Percentiles rank a stretch among this genome's conserved stretches.
These are phyloP conservation scores for Metschnikowia borealis DNA, from an alignment of 805 yeast genomes.

Conservation along the genomic window DNA sequence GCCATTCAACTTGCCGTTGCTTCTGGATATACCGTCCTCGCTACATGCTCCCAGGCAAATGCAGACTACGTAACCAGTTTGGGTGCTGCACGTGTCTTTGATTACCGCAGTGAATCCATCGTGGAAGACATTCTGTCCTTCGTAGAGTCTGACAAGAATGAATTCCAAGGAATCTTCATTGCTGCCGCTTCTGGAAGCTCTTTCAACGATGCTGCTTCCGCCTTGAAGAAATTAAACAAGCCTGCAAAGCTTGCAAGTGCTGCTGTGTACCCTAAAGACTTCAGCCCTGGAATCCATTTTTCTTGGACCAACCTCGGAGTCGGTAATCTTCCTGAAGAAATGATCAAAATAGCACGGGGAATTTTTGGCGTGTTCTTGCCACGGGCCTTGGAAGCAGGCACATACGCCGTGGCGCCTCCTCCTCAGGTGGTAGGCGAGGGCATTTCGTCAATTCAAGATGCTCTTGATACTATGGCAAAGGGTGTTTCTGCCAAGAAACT, in stretches of 20 bases:
- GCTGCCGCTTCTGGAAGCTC: slow-evolving; percentile 11
- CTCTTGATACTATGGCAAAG: slow-evolving; percentile 4
- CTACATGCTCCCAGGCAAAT: slow-evolving; percentile 10
- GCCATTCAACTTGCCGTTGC: slow-evolving; percentile 13
- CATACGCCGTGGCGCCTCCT: neutral
- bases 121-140: slow-evolving; percentile 5
- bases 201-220: slow-evolving; percentile 6
- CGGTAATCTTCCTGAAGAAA: slow-evolving; percentile 4
- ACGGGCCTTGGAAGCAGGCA: slow-evolving; percentile 1
- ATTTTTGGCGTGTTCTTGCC: slow-evolving; percentile 1
- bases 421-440: slow-evolving; percentile 7
- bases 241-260: slow-evolving; percentile 5
- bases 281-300: slow-evolving; percentile 3
- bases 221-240: slow-evolving; percentile 1
- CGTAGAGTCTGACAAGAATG: neutral
- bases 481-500: slow-evolving; percentile 11
- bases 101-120: slow-evolving; percentile 6
- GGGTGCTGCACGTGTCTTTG: slow-evolving; percentile 9
- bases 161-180: slow-evolving; percentile 10
- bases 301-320: slow-evolving; percentile 8
- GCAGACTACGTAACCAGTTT: slow-evolving; percentile 1
- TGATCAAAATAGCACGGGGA: neutral
- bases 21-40: slow-evolving; percentile 9
- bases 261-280: slow-evolving; percentile 6
- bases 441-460: slow-evolving; percentile 4